Percentiles rank a stretch among this genome's conserved stretches.
Evolutionary conservation across 2,329 filamentous ascomycete species (phyloP).

Genomic region (Pseudogymnoascus sp.): DNA sequence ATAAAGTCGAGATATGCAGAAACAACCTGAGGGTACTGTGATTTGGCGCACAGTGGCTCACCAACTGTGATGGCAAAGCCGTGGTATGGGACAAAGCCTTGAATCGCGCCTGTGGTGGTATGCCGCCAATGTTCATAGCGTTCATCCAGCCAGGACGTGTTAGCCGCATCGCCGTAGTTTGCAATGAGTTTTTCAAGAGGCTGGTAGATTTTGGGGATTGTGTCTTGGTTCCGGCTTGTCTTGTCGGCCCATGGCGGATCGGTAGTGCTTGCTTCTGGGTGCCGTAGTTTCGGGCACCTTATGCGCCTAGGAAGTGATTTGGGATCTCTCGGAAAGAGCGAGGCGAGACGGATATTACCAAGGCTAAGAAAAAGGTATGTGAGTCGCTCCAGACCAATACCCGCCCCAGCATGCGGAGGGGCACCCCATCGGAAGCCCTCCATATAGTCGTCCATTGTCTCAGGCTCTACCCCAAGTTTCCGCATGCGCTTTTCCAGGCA

Average conservation of each 20-base stretch:
- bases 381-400: constrained; percentile 82
- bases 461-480: constrained; percentile 63
- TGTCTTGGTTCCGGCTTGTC: constrained; percentile 33
- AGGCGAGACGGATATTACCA: constrained; percentile 81
- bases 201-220: constrained; percentile 51
- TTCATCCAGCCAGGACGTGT: constrained; percentile 88
- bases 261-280: constrained; percentile 79
- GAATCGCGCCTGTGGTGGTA: constrained; percentile 65
- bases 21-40: constrained; percentile 67
- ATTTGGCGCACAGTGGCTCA: constrained; percentile 73
- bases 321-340: constrained; percentile 79
- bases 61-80: constrained; percentile 79
- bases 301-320: constrained; percentile 69
- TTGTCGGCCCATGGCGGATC: constrained; percentile 52
- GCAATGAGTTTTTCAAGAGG: constrained; percentile 80
- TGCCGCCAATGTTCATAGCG: constrained; percentile 85
- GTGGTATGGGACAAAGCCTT: constrained; percentile 69
- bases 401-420: constrained; percentile 81
- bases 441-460: constrained; percentile 85
- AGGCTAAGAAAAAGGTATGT: constrained; percentile 78
- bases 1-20: constrained; percentile 66
- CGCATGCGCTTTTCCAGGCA: constrained; percentile 72
- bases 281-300: constrained; percentile 58
- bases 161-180: constrained; percentile 90
- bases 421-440: constrained; percentile 81